A percentile compares a stretch with the other conserved stretches of the same genome.
phyloP scores from a whole-genome alignment of 2,329 filamentous ascomycete genomes.

The Exophiala bonariae region DNA sequence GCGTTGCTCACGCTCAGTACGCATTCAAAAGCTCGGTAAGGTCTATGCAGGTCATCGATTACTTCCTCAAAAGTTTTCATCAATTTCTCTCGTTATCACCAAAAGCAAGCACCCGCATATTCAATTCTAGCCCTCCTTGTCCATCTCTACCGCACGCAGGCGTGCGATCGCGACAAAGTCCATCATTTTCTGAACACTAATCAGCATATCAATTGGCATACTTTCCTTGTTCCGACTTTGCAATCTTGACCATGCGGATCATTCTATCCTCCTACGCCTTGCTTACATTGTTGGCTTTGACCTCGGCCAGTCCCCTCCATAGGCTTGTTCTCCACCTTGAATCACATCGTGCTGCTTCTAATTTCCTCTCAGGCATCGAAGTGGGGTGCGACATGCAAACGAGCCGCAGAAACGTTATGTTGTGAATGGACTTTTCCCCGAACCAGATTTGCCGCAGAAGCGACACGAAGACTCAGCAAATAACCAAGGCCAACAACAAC shows the following conservation, averaged over 20 bases:
- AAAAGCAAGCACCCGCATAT: neutral
- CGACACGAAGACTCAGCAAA: constrained; percentile 9
- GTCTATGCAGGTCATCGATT: neutral
- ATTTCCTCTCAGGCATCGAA: constrained; percentile 13
- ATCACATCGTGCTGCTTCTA: neutral
- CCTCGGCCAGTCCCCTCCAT: constrained; percentile 26
- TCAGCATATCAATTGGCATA: neutral
- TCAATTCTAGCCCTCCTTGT: neutral
- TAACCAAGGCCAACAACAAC: neutral
- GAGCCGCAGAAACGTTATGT: constrained; percentile 16
- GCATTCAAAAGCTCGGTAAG: neutral
- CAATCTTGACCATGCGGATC: constrained; percentile 11
- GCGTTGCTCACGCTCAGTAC: neutral
- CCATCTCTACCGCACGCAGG: neutral
- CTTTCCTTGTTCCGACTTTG: no score
- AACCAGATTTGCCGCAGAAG: neutral
- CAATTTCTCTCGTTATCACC: neutral
- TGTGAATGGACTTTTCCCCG: constrained; percentile 8
- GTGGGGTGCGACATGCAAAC: constrained; percentile 17
- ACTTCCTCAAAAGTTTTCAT: neutral
- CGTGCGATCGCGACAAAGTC: neutral
- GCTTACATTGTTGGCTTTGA: constrained; percentile 10
- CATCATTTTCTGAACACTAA: neutral
- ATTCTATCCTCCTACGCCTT: constrained; percentile 6
- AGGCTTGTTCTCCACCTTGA: constrained; percentile 9